phyloP scores from a whole-genome alignment of 305 asterid species.

The Fraxinus greggii region DNA sequence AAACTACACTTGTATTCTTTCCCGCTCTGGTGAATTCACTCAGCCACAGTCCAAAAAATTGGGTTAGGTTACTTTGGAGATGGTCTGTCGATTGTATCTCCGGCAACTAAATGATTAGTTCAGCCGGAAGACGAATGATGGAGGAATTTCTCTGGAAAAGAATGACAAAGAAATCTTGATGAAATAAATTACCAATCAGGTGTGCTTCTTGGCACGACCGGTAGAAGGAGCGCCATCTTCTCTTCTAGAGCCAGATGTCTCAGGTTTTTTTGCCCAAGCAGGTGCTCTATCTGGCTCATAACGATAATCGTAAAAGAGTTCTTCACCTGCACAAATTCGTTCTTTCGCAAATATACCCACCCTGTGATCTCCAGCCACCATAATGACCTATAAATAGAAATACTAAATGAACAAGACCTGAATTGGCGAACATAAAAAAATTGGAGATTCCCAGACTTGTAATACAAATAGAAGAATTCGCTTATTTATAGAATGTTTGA shows the following conservation, averaged over 20 bases:
- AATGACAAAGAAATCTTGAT: constrained; percentile 13
- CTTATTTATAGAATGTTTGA: not conserved
- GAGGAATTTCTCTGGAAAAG: constrained; percentile 16
- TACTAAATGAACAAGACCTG: not conserved
- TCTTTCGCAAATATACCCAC: constrained; percentile 91
- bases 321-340: constrained; percentile 77
- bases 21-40: not conserved
- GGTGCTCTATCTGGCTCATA: constrained; percentile 77
- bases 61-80: constrained; percentile 8
- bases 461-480: not conserved
- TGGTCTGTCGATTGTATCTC: constrained; percentile 10
- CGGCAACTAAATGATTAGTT: constrained; percentile 7
- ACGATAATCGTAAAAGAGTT: constrained; percentile 81
- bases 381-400: constrained; percentile 60
- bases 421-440: not conserved
- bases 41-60: constrained; percentile 2
- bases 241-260: constrained; percentile 51
- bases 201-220: constrained; percentile 44
- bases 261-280: constrained; percentile 86
- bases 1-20: constrained; percentile 17
- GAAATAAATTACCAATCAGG: constrained; percentile 25
- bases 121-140: not conserved
- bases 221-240: constrained; percentile 35
- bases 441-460: not conserved
- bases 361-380: constrained; percentile 95